A percentile compares a stretch with the other conserved stretches of the same genome.
phyloP scores from a whole-genome alignment of 2,329 filamentous ascomycete species.

The Fusarium chlamydosporum region DNA sequence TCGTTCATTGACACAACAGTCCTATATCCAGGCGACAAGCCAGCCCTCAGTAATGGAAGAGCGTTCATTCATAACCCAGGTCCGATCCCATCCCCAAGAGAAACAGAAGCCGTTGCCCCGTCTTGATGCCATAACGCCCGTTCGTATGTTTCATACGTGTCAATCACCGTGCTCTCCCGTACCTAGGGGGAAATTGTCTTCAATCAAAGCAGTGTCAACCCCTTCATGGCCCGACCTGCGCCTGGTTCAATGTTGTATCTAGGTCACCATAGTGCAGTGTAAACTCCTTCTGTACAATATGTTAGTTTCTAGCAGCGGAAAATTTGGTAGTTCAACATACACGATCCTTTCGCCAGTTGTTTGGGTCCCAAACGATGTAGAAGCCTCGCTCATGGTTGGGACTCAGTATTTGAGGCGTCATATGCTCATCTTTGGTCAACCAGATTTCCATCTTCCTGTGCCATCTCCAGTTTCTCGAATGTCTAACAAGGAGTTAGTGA shows the following conservation, averaged over 20 bases:
- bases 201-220: background rate
- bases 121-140: constrained; percentile 54
- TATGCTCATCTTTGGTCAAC: constrained; percentile 77
- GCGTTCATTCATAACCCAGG: constrained; percentile 52
- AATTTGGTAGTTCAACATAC: constrained; percentile 59
- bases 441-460: constrained; percentile 76
- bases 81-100: constrained; percentile 53
- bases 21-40: constrained; percentile 48
- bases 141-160: constrained; percentile 45
- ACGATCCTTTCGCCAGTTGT: constrained; percentile 73
- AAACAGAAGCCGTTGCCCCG: constrained; percentile 48
- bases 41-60: constrained; percentile 49
- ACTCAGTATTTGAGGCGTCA: constrained; percentile 72
- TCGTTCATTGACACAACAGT: constrained; percentile 49
- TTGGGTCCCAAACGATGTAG: constrained; percentile 76
- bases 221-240: constrained; percentile 50
- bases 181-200: constrained; percentile 29
- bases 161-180: constrained; percentile 38
- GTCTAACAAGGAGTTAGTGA: constrained; percentile 58
- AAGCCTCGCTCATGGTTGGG: constrained; percentile 73
- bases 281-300: constrained; percentile 66
- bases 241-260: constrained; percentile 63
- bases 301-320: constrained; percentile 36
- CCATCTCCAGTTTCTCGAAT: constrained; percentile 76
- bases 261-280: constrained; percentile 73